Conservation (phyloP, 2,329 filamentous ascomycete species). For the Fusarium ramigenum region DNA sequence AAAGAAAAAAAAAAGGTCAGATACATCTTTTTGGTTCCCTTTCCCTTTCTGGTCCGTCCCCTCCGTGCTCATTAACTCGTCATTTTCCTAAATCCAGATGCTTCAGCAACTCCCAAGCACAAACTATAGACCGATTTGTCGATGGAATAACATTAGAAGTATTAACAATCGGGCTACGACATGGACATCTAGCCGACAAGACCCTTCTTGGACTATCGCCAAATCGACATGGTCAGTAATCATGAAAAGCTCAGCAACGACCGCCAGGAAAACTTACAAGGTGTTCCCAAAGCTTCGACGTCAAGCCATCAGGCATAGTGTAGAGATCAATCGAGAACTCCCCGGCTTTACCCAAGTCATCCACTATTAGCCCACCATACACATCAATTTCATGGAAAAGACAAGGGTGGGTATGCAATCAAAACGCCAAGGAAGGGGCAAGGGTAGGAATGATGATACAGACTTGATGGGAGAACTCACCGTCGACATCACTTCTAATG, state of each 20-base stretch:
- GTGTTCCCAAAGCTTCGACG: constrained; percentile 97
- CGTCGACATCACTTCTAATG: constrained; percentile 96
- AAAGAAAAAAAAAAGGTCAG: constrained; percentile 12
- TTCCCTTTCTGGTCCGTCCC: constrained; percentile 9
- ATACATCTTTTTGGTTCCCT: constrained; percentile 16
- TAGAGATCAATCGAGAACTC: constrained; percentile 99
- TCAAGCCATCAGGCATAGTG: constrained; percentile 88
- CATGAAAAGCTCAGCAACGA: background rate
- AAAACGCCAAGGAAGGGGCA: background rate
- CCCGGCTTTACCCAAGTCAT: constrained; percentile 68
- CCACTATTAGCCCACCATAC: constrained; percentile 48
- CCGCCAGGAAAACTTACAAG: constrained; percentile 53
- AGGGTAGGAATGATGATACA: background rate
- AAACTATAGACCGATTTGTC: constrained; percentile 33
- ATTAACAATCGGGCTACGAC: constrained; percentile 28
- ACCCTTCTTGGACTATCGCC: constrained; percentile 52
- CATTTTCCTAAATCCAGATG: constrained; percentile 35
- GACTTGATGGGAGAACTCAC: constrained; percentile 62
- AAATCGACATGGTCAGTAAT: constrained; percentile 2
- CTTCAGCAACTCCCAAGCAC: constrained; percentile 28
- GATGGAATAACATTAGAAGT: constrained; percentile 28
- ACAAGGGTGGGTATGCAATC: constrained; percentile 10
- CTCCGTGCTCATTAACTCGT: constrained; percentile 36
- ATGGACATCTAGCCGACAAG: constrained; percentile 47
- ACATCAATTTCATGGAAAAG: constrained; percentile 45